Evolutionary conservation across 2,329 filamentous ascomycete species (phyloP).

Genomic region (Exophiala aquamarina): DNA sequence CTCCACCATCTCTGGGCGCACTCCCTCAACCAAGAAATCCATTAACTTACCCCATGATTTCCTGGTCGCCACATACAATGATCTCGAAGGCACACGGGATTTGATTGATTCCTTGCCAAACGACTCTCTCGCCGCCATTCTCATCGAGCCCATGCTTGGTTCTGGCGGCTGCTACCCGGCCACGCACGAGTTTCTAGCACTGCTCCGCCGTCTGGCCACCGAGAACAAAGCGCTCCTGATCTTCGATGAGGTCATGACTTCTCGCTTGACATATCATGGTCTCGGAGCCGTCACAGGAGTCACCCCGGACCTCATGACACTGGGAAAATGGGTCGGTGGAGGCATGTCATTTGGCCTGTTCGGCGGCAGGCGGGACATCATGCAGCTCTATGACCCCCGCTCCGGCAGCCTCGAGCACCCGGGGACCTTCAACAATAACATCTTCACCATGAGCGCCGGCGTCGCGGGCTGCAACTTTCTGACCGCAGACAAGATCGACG

Average conservation of each 20-base stretch:
- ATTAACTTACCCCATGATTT: constrained; percentile 58
- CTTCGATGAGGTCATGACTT: constrained; percentile 72
- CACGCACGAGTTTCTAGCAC: constrained; percentile 51
- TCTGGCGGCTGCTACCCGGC: constrained; percentile 59
- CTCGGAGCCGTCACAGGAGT: constrained; percentile 42
- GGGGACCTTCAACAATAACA: constrained; percentile 70
- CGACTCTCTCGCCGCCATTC: constrained; percentile 58
- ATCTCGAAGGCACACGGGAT: constrained; percentile 47
- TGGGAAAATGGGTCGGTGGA: constrained; percentile 68
- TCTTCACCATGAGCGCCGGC: constrained; percentile 60
- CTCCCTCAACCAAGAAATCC: constrained; percentile 31
- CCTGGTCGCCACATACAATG: constrained; percentile 63
- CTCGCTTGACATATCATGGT: constrained; percentile 55
- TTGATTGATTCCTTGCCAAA: constrained; percentile 41
- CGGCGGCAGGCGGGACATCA: constrained; percentile 60
- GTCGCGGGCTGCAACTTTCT: constrained; percentile 35
- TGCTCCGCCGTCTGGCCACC: constrained; percentile 50
- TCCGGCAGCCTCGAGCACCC: constrained; percentile 51
- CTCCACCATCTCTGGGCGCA: constrained; percentile 47
- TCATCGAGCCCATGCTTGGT: constrained; percentile 68
- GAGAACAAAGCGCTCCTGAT: constrained; percentile 60
- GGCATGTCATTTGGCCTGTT: constrained; percentile 68
- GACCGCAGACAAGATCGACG: constrained; percentile 21
- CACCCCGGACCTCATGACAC: constrained; percentile 60
- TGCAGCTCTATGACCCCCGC: constrained; percentile 57